Base-by-base conservation (phyloP, 2,329 filamentous ascomycete species). In the Raffaelea albimanens region DNA sequence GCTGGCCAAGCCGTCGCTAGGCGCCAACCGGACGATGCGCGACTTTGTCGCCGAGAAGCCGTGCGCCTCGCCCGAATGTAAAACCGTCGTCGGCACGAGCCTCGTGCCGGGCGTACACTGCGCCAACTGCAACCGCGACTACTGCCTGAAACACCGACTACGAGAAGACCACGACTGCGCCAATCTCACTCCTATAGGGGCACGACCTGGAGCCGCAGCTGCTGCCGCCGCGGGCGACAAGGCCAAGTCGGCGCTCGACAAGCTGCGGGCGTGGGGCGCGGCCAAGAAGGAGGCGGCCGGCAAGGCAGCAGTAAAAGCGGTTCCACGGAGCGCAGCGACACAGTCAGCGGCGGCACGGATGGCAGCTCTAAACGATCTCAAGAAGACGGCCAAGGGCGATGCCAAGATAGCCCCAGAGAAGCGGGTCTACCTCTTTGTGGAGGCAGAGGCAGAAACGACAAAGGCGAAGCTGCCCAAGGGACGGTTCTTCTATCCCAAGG, bases 311-410 rank as follows among this genome's bases (percentile, higher is more conserved):
- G n/a, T n/a, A n/a, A n/a, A n/a, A n/a, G 70, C 70, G 5, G 67
- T 85, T 14, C 76, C 83, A 55, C 72, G 80, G 59, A 76, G 80
- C 2, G 74, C 75, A 8, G 44, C 44, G 19, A 31, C 44, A 33
- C 33, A 76, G 73, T 48, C 52, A 1, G 75, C 82, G 0, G 76
- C 84, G 0, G 78, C 82, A 43, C 76, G 83, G 2, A 56, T 86
- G 18, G 70, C 82, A 3, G 86, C 84, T 5, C 72, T 91, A 7
- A 88, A 88, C 53, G 79, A 76, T 10, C 70, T 98, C 39, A 96
- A 95, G 69, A 85, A 84, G 61, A 81, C 77, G 1, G 91, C 93
- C 2, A 96, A 95, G 67, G 94, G 94, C 1, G 91, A 97, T 54
- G 80, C 81, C 10, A 91, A 88, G 58, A 66, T 96, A 0, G 73